Evolutionary conservation across 345 rosid species (phyloP).

Genomic region (Iberis pinnata): DNA sequence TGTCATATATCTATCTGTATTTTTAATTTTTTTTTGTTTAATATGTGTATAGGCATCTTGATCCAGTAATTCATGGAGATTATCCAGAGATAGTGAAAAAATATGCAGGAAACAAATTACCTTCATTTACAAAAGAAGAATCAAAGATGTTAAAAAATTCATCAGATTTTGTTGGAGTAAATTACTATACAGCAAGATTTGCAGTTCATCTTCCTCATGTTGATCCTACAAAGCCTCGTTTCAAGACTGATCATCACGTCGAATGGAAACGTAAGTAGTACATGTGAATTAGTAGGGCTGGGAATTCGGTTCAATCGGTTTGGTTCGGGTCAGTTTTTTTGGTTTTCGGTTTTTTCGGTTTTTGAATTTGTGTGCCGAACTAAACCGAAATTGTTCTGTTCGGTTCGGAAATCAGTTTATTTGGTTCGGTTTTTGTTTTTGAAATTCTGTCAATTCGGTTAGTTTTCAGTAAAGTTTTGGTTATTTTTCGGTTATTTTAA

Average conservation of each 20-base stretch:
- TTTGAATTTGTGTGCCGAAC: no score
- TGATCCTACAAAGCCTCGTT: conserved; percentile 27
- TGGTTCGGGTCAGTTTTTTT: no score
- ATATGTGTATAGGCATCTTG: conserved; percentile 27
- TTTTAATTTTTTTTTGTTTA: not conserved
- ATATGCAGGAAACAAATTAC: conserved; percentile 26
- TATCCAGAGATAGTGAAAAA: conserved; percentile 27
- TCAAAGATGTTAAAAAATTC: conserved; percentile 28
- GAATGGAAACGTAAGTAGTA: conserved; percentile 24
- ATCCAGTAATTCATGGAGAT: conserved; percentile 31
- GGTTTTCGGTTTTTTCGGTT: no score
- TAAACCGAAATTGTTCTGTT: no score
- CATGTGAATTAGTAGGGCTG: not conserved
- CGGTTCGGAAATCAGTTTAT: no score
- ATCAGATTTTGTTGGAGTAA: conserved; percentile 29
- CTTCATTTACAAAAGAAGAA: conserved; percentile 26
- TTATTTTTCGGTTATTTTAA: no score
- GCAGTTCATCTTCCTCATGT: conserved; percentile 17
- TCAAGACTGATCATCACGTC: conserved; percentile 30
- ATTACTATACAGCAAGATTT: conserved; percentile 25
- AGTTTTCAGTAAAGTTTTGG: no score
- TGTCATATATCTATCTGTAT: no score
- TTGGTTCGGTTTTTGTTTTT: no score
- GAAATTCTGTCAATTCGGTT: no score
- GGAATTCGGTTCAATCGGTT: no score